Evolutionary conservation across 2,329 filamentous ascomycete genomes (phyloP).

Genomic region (Stromatinia cepivora): DNA sequence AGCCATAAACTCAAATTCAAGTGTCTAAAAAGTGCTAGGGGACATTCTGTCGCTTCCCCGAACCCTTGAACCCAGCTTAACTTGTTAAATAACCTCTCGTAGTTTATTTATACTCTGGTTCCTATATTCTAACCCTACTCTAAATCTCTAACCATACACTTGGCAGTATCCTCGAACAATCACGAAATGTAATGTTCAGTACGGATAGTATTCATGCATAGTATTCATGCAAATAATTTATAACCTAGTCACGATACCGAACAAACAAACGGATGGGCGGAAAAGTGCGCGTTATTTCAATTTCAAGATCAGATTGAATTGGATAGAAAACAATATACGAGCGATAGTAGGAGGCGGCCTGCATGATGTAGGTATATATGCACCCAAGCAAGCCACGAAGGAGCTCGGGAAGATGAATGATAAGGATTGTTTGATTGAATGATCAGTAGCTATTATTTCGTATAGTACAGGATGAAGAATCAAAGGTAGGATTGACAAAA

Average conservation of each 20-base stretch:
- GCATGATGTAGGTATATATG: conserved; percentile 1
- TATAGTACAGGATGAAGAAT: background rate
- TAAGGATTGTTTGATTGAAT: background rate
- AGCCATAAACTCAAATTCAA: background rate
- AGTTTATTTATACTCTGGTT: conserved; percentile 8
- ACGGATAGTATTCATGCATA: background rate
- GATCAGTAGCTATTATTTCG: background rate
- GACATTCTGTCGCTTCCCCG: conserved; percentile 8
- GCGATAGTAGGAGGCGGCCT: conserved; percentile 4
- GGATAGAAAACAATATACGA: background rate
- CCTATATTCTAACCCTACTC: background rate
- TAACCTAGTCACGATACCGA: conserved; percentile 12
- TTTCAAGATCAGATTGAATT: conserved; percentile 1
- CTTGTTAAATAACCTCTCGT: background rate
- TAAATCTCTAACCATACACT: background rate
- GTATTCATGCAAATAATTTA: conserved; percentile 2
- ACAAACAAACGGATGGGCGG: conserved; percentile 14
- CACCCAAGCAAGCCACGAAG: background rate
- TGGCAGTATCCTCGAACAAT: conserved; percentile 3
- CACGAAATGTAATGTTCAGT: conserved; percentile 4
- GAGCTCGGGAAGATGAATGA: background rate
- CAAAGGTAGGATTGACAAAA: background rate
- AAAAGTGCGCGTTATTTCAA: conserved; percentile 5
- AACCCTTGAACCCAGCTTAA: conserved; percentile 11
- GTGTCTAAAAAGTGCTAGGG: background rate